Evolutionary conservation across 352 stramenopile species (phyloP).

Genomic region (Globisporangium alternatum): DNA sequence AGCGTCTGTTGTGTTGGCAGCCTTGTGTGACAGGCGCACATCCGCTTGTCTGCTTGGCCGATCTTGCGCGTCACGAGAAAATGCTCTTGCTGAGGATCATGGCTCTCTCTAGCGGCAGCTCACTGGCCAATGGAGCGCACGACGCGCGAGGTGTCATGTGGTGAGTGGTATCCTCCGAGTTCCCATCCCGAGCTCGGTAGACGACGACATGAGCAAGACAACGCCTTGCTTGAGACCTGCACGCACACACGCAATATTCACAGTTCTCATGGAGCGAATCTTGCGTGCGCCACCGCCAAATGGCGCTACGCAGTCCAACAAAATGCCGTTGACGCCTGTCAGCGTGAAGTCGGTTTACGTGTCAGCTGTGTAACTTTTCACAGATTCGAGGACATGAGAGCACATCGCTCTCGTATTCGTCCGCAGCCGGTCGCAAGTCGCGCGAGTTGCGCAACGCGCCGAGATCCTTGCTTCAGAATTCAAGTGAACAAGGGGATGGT

Average conservation of each 20-base stretch:
- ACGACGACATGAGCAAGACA: background rate
- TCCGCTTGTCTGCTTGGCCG: background rate
- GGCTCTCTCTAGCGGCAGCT: slow-evolving; percentile 3
- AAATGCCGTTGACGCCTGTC: background rate
- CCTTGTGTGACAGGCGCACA: background rate
- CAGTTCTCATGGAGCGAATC: background rate
- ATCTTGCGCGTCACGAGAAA: slow-evolving; percentile 8
- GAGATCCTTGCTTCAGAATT: slow-evolving; percentile 5
- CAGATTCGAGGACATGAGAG: no score
- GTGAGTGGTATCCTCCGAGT: background rate
- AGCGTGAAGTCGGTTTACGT: background rate
- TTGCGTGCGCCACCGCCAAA: background rate
- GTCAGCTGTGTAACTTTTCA: background rate
- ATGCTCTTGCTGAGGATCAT: background rate
- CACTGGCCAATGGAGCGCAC: slow-evolving; percentile 12
- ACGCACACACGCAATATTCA: background rate
- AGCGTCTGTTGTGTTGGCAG: background rate
- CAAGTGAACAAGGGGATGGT: slow-evolving; percentile 1
- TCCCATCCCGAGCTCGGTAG: background rate
- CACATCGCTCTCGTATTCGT: no score
- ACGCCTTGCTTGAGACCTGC: background rate
- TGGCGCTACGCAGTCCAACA: background rate
- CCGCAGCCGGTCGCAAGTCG: no score
- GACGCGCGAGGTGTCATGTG: slow-evolving; percentile 13
- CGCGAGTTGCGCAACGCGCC: no score